phyloP scores from a whole-genome alignment of 176 grass and related monocot genomes.

The Carex pumila region DNA sequence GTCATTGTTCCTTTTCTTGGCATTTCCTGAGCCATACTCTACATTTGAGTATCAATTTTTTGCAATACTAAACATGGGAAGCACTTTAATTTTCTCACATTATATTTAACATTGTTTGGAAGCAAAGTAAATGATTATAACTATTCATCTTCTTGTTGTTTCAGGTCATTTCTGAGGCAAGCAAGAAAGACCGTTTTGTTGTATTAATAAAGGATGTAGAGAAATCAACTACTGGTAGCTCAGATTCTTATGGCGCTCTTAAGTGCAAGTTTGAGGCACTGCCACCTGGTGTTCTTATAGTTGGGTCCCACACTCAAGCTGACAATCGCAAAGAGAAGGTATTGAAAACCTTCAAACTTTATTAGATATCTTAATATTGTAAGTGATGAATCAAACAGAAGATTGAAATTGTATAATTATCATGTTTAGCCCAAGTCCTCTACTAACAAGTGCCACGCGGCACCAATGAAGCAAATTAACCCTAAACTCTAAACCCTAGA shows the following conservation, averaged over 20 bases:
- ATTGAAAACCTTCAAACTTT: conserved; percentile 6
- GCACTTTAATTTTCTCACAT: not conserved
- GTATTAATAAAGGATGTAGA: conserved; percentile 90
- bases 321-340: conserved; percentile 99
- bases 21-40: not conserved
- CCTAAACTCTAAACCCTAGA: too few species aligned
- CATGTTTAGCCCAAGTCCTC: not conserved
- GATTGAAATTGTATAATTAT: not conserved
- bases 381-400: not conserved
- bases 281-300: conserved; percentile 80
- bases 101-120: not conserved
- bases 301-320: conserved; percentile 81
- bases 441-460: not conserved
- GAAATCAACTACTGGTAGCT: conserved; percentile 84
- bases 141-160: conserved; percentile 22
- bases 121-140: conserved; percentile 10
- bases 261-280: conserved; percentile 75
- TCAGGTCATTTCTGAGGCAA: conserved; percentile 89
- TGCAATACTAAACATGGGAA: not conserved
- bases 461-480: not conserved
- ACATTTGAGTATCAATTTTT: not conserved
- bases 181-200: conserved; percentile 80
- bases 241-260: conserved; percentile 64
- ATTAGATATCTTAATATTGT: not conserved
- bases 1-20: not conserved